Base-by-base conservation (phyloP, 2,329 filamentous ascomycete genomes). In the Conoideocrella luteorostrata region DNA sequence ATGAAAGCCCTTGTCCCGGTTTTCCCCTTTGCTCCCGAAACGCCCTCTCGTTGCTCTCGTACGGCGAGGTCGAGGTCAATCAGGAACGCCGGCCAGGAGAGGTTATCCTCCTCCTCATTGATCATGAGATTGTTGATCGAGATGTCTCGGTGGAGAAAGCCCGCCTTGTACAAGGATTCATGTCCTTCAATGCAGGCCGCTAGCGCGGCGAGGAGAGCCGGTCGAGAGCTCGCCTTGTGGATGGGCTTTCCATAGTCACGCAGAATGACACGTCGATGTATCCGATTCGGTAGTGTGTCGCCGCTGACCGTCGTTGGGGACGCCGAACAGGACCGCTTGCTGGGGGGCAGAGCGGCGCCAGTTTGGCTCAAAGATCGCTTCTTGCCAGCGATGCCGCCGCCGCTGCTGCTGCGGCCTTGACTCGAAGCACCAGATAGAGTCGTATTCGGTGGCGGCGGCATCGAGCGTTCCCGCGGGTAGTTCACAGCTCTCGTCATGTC, bases 121-220 rank as follows among this genome's bases (percentile, higher is more conserved):
- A 75, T 62, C 50, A 74, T 66, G 9, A 74, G 59, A 46, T 74
- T 74, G 36, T 65, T 62, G 20, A 65, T 58, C 1, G 66, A 72
- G 28, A 74, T 65, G 46, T 73, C 66, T 49, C 65, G 48, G 34
- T 72, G 61, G 32, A 71, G 57, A 33, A 72, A 48, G 44, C 64
- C 61, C 22, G 59, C 58, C 36, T 59, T 50, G 26, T 57, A 51
- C 18, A 64, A 52, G 13, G 60, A 68, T 49, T 66, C 49, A 45
- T 70, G 56, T 2, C 63, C 64, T 45, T 62, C 26, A 46, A 71
- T 64, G 39, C 61, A 68, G 40, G 53, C 51, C 43, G 63, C 58
- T 1, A 71, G 39, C 6, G 57, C 63, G 39, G 57, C 44, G 50
- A 71, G 58, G 24, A 71, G 52, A 32, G 58, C 56, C 17, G 46